phyloP scores from a whole-genome alignment of 23 red algal genomes.

The Cyanidium caldarium region DNA sequence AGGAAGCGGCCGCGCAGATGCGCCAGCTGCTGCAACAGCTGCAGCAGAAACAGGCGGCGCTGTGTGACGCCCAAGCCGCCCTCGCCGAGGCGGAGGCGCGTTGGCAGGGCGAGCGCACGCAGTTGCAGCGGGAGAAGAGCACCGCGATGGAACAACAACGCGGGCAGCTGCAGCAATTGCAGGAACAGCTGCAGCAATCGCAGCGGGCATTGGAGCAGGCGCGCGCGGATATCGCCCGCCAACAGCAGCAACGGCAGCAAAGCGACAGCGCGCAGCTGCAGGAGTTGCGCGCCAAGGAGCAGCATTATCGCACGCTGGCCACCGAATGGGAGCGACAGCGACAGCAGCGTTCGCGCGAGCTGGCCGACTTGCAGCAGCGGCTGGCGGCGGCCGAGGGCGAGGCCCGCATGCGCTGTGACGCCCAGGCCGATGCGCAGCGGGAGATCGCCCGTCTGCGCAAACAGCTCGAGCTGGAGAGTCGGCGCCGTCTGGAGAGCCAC shows the following conservation, averaged over 20 bases:
- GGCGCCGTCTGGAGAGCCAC: background rate
- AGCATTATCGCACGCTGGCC: background rate
- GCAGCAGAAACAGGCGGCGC: slow-evolving; percentile 3
- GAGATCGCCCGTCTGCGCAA: background rate
- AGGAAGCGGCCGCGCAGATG: background rate
- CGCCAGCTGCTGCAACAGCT: background rate
- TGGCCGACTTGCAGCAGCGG: background rate
- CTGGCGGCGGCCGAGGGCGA: background rate
- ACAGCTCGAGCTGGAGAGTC: background rate
- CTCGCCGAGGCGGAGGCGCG: background rate
- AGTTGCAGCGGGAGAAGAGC: background rate
- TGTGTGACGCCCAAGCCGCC: background rate
- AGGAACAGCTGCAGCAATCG: no score
- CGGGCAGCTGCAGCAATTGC: background rate
- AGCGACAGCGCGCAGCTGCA: background rate
- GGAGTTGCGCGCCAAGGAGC: background rate
- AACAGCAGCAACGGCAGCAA: no score
- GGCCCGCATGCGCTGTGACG: background rate
- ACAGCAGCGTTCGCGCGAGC: background rate
- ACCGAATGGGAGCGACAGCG: background rate
- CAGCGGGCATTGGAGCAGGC: background rate
- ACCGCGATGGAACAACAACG: background rate
- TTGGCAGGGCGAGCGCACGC: background rate
- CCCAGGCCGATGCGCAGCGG: background rate
- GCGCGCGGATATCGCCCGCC: background rate